Evolutionary conservation across 116 monocot species (phyloP).

Genomic region (Posidonia oceanica): DNA sequence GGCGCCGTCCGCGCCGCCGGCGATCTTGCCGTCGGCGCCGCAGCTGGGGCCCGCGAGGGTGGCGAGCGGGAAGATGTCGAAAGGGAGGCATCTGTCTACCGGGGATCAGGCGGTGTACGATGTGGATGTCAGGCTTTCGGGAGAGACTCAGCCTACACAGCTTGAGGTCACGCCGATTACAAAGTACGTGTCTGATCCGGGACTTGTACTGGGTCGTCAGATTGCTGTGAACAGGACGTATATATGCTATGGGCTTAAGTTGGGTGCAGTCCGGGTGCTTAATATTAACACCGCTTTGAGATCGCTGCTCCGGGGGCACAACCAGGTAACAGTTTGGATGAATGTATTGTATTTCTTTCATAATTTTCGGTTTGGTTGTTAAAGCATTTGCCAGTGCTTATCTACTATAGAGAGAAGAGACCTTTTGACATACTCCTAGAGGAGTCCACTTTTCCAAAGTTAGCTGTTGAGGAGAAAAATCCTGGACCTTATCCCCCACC

Average conservation of each 20-base stretch:
- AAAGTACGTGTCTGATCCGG: conserved; percentile 80
- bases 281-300: conserved; percentile 83
- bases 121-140: conserved; percentile 52
- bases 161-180: conserved; percentile 91
- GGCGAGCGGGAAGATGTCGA: conserved; percentile 52
- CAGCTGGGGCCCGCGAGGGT: conserved; percentile 24
- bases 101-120: conserved; percentile 58
- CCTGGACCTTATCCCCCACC: no score
- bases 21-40: background rate
- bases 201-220: conserved; percentile 85
- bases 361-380: background rate
- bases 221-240: conserved; percentile 84
- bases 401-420: no score
- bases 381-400: no score
- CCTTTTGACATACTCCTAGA: no score
- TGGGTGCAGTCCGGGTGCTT: conserved; percentile 70
- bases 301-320: conserved; percentile 64
- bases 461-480: no score
- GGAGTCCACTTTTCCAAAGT: no score
- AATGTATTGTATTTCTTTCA: background rate
- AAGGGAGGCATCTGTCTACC: conserved; percentile 34
- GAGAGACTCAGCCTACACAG: conserved; percentile 63
- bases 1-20: conserved; percentile 44
- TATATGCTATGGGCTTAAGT: conserved; percentile 83
- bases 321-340: conserved; percentile 29